Evolutionary conservation across 2,329 filamentous ascomycete genomes (phyloP).

Genomic region (Penicillium sp.): DNA sequence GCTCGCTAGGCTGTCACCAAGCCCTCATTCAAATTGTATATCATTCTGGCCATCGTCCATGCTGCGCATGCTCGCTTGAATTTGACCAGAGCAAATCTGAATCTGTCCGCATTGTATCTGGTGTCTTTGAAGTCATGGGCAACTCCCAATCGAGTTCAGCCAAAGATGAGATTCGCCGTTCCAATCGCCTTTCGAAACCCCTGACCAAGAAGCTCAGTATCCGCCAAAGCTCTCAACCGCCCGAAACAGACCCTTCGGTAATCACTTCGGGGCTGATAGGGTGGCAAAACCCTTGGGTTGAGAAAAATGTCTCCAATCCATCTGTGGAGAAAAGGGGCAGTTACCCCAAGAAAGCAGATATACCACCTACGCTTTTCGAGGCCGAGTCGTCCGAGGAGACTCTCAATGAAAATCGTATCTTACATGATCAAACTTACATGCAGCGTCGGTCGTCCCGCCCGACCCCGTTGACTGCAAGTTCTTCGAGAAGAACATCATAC

Average conservation of each 20-base stretch:
- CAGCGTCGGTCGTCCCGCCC: slow-evolving; percentile 4
- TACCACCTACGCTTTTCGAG: slow-evolving; percentile 20
- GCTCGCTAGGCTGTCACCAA: slow-evolving; percentile 5
- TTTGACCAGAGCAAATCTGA: slow-evolving; percentile 12
- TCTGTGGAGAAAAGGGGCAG: slow-evolving; percentile 10
- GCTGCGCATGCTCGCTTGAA: slow-evolving; percentile 5
- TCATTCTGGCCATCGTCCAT: slow-evolving; percentile 2
- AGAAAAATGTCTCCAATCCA: slow-evolving; percentile 22
- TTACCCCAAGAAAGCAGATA: slow-evolving; percentile 13
- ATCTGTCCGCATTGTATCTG: slow-evolving; percentile 11
- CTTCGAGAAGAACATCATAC: slow-evolving; percentile 21
- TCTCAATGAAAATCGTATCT: neutral
- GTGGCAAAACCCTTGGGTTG: slow-evolving; percentile 41
- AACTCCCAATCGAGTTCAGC: slow-evolving; percentile 35
- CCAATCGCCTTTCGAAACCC: slow-evolving; percentile 41
- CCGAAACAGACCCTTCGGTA: slow-evolving; percentile 9
- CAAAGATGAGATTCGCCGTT: slow-evolving; percentile 34
- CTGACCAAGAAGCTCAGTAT: slow-evolving; percentile 27
- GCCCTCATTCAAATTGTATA: slow-evolving; percentile 10
- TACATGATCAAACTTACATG: neutral
- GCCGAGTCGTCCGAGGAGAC: slow-evolving; percentile 8
- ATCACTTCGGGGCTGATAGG: slow-evolving; percentile 21
- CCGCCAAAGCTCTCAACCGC: slow-evolving; percentile 14
- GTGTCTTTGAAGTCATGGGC: slow-evolving; percentile 33
- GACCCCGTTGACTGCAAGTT: slow-evolving; percentile 18